phyloP scores from a whole-genome alignment of 1,139 yeast genomes.

The Taphrina flavorubra region DNA sequence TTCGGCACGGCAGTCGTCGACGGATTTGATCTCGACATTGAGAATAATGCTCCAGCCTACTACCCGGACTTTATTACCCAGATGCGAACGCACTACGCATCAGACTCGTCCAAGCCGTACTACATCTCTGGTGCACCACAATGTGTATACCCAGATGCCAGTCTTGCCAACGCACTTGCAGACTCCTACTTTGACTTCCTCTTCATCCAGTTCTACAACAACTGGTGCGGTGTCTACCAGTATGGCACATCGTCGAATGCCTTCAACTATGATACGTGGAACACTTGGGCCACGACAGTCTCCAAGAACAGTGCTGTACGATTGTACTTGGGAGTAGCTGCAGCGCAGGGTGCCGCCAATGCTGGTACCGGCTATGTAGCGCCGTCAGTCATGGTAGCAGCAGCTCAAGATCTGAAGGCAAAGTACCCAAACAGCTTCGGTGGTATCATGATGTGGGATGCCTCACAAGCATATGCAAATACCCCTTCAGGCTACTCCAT shows the following conservation, averaged over 20 bases:
- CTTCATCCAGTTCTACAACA: conserved; percentile 91
- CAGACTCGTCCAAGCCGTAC: conserved; percentile 58
- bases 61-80: conserved; percentile 59
- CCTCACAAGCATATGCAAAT: conserved; percentile 75
- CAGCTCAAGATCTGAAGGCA: conserved; percentile 49
- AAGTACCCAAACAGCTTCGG: conserved; percentile 60
- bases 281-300: conserved; percentile 65
- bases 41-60: conserved; percentile 61
- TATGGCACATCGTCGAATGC: conserved; percentile 52
- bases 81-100: conserved; percentile 63
- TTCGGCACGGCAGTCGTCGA: conserved; percentile 72
- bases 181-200: conserved; percentile 78
- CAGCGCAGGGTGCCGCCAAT: conserved; percentile 65
- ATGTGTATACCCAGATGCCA: conserved; percentile 89
- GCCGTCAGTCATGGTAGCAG: conserved; percentile 53
- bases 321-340: conserved; percentile 76
- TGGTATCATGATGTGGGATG: conserved; percentile 92
- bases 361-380: conserved; percentile 67
- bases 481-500: conserved; percentile 53
- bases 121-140: conserved; percentile 95
- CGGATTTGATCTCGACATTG: conserved; percentile 77
- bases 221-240: conserved; percentile 62
- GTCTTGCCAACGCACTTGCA: conserved; percentile 70
- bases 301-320: conserved; percentile 68
- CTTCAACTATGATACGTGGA: conserved; percentile 91